Evolutionary conservation across 371 early-diverging fungal species (phyloP).

Genomic region (Mortierella sp.): DNA sequence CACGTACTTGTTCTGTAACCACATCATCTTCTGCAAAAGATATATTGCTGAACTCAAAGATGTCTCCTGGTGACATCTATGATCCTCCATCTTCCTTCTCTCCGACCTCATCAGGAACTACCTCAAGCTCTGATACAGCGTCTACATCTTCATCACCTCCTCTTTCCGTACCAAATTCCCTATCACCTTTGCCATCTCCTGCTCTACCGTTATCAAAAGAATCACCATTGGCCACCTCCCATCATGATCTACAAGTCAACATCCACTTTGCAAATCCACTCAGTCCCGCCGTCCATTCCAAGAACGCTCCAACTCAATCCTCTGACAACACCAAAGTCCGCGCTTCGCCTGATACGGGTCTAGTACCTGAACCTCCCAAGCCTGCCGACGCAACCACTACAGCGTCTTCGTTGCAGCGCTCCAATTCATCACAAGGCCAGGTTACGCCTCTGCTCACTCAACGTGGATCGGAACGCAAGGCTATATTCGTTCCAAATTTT

Average conservation of each 20-base stretch:
- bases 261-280: not conserved
- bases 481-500: constrained; percentile 14
- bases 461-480: not conserved
- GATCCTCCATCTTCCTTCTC: constrained; percentile 19
- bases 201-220: constrained; percentile 4
- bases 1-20: constrained; percentile 3
- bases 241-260: constrained; percentile 2
- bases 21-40: constrained; percentile 8
- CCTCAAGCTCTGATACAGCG: constrained; percentile 14
- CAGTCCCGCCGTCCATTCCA: not conserved
- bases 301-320: not conserved
- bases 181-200: constrained; percentile 12
- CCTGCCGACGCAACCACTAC: not conserved
- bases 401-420: not conserved
- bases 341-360: not conserved
- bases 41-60: constrained; percentile 2
- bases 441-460: not conserved
- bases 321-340: not conserved
- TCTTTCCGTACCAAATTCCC: constrained; percentile 22
- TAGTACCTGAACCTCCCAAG: not conserved
- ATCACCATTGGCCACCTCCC: not conserved
- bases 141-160: constrained; percentile 8
- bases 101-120: constrained; percentile 26
- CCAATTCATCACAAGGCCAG: not conserved
- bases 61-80: constrained; percentile 34